A percentile compares a stretch with the other conserved stretches of the same genome.
Evolutionary conservation across 106 monocot species (phyloP).

Genomic region (Xerophyta viscosa): DNA sequence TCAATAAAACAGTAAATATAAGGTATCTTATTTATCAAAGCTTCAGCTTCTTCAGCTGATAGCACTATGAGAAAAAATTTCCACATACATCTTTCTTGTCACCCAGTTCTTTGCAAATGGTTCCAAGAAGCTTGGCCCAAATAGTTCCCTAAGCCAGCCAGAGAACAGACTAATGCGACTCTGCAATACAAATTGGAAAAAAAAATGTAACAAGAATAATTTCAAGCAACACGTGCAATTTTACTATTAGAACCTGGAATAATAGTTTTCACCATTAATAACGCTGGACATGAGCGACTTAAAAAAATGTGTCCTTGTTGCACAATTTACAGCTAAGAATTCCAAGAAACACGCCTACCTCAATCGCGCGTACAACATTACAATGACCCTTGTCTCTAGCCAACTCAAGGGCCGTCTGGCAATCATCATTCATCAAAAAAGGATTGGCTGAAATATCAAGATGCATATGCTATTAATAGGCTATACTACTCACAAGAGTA

Average conservation of each 20-base stretch:
- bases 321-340: not conserved
- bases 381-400: slow-evolving; percentile 75
- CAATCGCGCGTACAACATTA: slow-evolving; percentile 84
- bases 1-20: not conserved
- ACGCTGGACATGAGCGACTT: too few relatives aligned
- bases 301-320: not conserved
- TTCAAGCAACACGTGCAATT: too few relatives aligned
- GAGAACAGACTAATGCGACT: slow-evolving; percentile 57
- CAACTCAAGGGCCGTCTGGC: slow-evolving; percentile 81
- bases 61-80: not conserved
- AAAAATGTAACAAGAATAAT: too few relatives aligned
- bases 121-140: slow-evolving; percentile 73
- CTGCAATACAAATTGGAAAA: slow-evolving; percentile 26
- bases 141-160: slow-evolving; percentile 77
- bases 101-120: slow-evolving; percentile 55
- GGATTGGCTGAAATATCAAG: slow-evolving; percentile 81
- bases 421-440: slow-evolving; percentile 76
- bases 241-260: too few relatives aligned
- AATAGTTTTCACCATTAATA: too few relatives aligned
- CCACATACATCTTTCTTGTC: slow-evolving; percentile 64
- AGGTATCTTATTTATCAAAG: not conserved
- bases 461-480: too few relatives aligned
- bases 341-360: slow-evolving; percentile 50
- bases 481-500: too few relatives aligned
- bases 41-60: not conserved